Base-by-base conservation (phyloP, 2,329 filamentous ascomycete genomes). In the Aureobasidium subglaciale region DNA sequence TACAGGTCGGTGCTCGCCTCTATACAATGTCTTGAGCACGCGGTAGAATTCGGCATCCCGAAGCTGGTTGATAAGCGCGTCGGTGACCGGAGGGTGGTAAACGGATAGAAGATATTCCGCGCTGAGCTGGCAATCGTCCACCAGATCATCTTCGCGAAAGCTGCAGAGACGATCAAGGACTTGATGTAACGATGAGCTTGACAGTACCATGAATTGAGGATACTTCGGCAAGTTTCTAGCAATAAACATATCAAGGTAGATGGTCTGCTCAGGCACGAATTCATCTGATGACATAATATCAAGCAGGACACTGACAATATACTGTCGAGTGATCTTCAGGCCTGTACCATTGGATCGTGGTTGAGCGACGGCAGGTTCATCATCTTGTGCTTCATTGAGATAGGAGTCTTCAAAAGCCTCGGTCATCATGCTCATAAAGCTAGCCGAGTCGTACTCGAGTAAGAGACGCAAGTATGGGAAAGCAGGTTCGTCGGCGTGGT, bases 221-320 rank as follows among this genome's bases (percentile, higher is more conserved):
- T 96, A 99, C 69, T 99, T 99, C 3, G 95, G 89, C 48, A 99
- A 74, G 67, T 96, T 99, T 56, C 93, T 84, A 16, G 93, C 92
- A 67, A 99, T 87, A 66, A 99, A 99, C 90, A 99, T 99, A 71
- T 99, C 90, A 41, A 99, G 80, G 70, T 96, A 99, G 56, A 99
- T 88, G 11, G 88, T 91, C 66, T 97, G 90, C 59, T 87, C 83
- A 0, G 84, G 72, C 0, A 84, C 81, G 70, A 96, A 97, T 43
- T 88, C 83, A 4, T 79, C 76, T 0, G 83, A 74, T 48, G 85
- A 87, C 89, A 99, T 95, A 25, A 96, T 86, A 68, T 96, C 90
- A 10, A 95, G 78, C 57, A 99, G 74, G 56, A 96, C 95, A 43
- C 88, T 92, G 61, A 96, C 81, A 58, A 99, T 84, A 64, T 95